These are phyloP conservation scores for Trifolium dubium DNA, from an alignment of 306 rosid genomes.

Conservation along the genomic window DNA sequence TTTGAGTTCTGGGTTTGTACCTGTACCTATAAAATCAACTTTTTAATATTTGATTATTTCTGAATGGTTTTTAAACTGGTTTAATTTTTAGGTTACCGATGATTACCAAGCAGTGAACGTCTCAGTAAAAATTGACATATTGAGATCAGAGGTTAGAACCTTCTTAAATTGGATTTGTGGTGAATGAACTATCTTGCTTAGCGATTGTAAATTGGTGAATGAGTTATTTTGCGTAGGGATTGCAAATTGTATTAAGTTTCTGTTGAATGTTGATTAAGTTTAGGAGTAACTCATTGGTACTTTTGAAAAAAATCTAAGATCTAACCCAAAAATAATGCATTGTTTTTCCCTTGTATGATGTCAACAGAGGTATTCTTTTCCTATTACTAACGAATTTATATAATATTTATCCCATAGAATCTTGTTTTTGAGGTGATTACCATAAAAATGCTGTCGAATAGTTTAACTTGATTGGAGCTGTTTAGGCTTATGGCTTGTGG, in stretches of 20 bases:
- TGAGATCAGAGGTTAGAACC: slow-evolving; percentile 70
- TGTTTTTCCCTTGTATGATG: too few species aligned
- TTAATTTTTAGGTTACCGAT: slow-evolving; percentile 79
- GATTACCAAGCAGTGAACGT: slow-evolving; percentile 97
- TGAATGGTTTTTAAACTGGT: slow-evolving; percentile 44
- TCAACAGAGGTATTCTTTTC: too few species aligned
- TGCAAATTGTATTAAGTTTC: background rate
- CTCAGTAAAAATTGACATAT: slow-evolving; percentile 74
- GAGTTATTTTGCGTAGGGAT: slow-evolving; percentile 1
- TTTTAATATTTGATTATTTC: slow-evolving; percentile 44
- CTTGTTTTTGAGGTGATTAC: background rate
- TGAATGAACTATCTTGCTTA: slow-evolving; percentile 15
- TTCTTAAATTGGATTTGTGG: slow-evolving; percentile 23
- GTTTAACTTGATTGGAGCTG: slow-evolving; percentile 26
- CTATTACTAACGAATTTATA: too few species aligned
- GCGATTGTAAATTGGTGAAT: slow-evolving; percentile 3
- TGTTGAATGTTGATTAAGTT: too few species aligned
- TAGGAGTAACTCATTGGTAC: too few species aligned
- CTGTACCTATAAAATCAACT: slow-evolving; percentile 43
- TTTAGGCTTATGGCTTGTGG: slow-evolving; percentile 16
- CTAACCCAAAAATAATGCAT: too few species aligned
- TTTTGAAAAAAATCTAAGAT: too few species aligned
- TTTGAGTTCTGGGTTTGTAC: slow-evolving; percentile 92
- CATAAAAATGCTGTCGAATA: slow-evolving; percentile 5
- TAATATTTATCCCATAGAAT: too few species aligned